Base-by-base conservation (phyloP, 2,329 filamentous ascomycete species). In the Orbilia blumenaviensis region DNA sequence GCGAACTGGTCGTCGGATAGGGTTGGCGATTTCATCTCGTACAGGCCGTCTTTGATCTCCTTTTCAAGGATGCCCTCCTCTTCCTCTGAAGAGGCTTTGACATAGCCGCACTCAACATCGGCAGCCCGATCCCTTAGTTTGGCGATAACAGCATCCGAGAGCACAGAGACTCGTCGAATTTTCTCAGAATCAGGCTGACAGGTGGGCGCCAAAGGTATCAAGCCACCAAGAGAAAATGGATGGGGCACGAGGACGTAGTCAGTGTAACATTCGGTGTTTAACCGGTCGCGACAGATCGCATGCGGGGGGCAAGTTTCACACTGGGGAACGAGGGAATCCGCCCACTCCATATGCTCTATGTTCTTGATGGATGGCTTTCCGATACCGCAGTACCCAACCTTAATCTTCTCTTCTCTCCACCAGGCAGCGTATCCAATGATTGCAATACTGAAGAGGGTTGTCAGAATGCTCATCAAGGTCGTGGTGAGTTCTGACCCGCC, bases 131-230 rank as follows among this genome's bases (percentile, higher is more conserved):
- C 89, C 64, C 95, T 88, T 56, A 99, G 87, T 80, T 94, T 91
- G 80, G 97, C 93, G 2, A 98, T 88, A 1, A 92, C 93, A 82
- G 90, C 91, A 81, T 98, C 91, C 6, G 94, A 93, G 14, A 99
- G 93, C 18, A 90, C 89, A 80, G 94, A 92, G 56, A 98, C 91
- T 16, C 92, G 91, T 41, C 92, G 89, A 6, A 91, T 92, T 83
- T 97, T 97, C 81, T 96, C 93, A 76, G 93, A 93, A 82, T 99
- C 96, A 0, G 95, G 92, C 83, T 97, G 94, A 83, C 95, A 99
- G 3, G 92, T 94, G 0, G 96, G 94, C 4, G 94, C 89, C 7
- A 99, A 84, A 6, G 95, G 95, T 3, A 98, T 81, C 2, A 96
- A 81, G 0, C 95, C 94, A 56, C 90, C 89, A 0, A 97, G 82